Conservation (phyloP, 148 eudicot species). For the Silene latifolia region DNA sequence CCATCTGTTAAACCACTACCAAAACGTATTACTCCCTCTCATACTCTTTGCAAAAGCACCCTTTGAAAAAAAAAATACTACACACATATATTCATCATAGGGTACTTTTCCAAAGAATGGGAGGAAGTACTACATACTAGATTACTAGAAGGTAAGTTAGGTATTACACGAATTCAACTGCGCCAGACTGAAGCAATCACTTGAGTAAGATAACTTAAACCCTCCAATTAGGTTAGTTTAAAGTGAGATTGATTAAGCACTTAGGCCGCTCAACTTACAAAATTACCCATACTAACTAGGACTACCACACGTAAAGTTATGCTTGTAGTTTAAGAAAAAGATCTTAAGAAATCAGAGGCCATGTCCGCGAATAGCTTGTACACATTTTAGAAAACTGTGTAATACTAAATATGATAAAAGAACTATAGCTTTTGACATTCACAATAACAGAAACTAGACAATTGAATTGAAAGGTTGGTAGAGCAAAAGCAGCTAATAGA, state of each 20-base stretch:
- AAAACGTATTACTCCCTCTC: too few relatives aligned
- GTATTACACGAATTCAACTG: too few relatives aligned
- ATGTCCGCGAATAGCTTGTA: background rate
- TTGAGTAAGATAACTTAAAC: too few relatives aligned
- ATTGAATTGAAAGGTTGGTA: slow-evolving; percentile 9
- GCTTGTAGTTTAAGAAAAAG: background rate
- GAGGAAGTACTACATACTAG: too few relatives aligned
- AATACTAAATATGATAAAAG: background rate
- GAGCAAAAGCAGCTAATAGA: slow-evolving; percentile 1
- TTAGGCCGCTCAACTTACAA: background rate
- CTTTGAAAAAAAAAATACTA: too few relatives aligned
- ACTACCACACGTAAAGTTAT: background rate
- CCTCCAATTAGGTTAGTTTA: too few relatives aligned
- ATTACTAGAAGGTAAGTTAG: too few relatives aligned
- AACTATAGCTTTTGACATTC: background rate
- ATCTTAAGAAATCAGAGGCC: background rate
- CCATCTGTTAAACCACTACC: too few relatives aligned
- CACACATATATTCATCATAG: too few relatives aligned
- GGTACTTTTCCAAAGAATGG: too few relatives aligned
- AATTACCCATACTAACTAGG: background rate
- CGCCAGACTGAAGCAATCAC: too few relatives aligned
- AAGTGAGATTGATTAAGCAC: background rate
- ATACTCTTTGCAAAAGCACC: too few relatives aligned
- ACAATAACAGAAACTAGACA: slow-evolving; percentile 2
- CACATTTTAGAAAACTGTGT: background rate